Evolutionary conservation across 208 protist genomes (phyloP), one percentile per base, ranked within the genome.

Genomic region (Wallacemonas rigidus): DNA sequence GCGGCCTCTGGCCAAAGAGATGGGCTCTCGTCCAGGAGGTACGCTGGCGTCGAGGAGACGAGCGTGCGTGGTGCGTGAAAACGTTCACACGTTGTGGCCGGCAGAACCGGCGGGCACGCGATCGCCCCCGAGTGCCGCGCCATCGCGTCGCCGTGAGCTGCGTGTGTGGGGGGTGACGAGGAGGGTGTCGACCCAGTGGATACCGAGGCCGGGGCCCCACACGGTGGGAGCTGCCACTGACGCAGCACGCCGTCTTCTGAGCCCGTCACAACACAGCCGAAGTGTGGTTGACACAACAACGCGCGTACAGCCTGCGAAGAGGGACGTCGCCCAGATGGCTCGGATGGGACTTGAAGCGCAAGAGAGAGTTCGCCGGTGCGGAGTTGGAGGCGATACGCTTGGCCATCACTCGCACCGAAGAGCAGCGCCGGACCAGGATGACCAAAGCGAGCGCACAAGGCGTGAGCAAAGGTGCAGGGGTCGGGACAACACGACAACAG

Each of bases 171-270:
- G 8, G 45, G 53, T 39, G 39, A n/a, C 9, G 53, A 58, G n/a
- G 1, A n/a, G n/a, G 53, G 26, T 36, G 53, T 7, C 9, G 14
- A n/a, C 14, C 14, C 11, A 36, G n/a, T 15, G 9, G 48, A n/a
- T n/a, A 58, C 36, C n/a, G 57, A 12, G 50, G 67, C 7, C 48
- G 51, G 6, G 8, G 67, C 47, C 9, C 43, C 60, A 58, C 35
- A 55, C 55, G 17, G 73, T 61, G 40, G 67, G 41, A 55, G 47
- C 68, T 55, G 35, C 90, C 90, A 95, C 69, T 70, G 70, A 2
- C 86, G 76, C 26, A 95, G 83, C 56, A 72, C 81, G 56, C 86
- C 88, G 26, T 93, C 88, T 55, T 90, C 82, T 58, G 76, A 68
- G n/a, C 80, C 90, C 2, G 90, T 89, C 39, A 92, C 80, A 15